phyloP scores from a whole-genome alignment of 257 asterid species.

The Echites panduratus region DNA sequence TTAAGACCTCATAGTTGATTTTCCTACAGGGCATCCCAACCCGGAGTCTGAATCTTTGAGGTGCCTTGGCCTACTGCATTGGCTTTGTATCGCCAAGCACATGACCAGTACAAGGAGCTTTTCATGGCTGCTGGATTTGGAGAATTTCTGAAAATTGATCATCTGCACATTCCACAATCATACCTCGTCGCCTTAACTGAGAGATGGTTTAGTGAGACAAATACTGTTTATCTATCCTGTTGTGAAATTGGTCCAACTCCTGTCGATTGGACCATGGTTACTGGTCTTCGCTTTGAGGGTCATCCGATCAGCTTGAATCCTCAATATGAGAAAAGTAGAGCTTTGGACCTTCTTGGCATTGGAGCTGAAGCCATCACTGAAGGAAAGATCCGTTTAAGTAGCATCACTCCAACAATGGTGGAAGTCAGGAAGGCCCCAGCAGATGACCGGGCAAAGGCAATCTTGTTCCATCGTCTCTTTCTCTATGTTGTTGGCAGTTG shows the following conservation, averaged over 20 bases:
- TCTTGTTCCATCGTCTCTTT: constrained; percentile 15
- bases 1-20: not conserved
- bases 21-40: constrained; percentile 14
- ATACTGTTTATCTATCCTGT: constrained; percentile 16
- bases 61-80: constrained; percentile 21
- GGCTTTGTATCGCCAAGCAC: constrained; percentile 14
- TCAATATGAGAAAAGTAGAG: constrained; percentile 11
- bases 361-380: constrained; percentile 12
- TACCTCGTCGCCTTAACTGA: constrained; percentile 18
- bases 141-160: constrained; percentile 11
- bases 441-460: constrained; percentile 15
- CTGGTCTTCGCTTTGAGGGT: constrained; percentile 11
- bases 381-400: constrained; percentile 21
- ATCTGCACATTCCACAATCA: constrained; percentile 17
- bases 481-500: constrained; percentile 17
- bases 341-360: constrained; percentile 18
- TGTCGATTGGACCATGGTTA: constrained; percentile 17
- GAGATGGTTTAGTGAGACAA: constrained; percentile 19
- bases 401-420: constrained; percentile 15
- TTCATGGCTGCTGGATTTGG: constrained; percentile 16
- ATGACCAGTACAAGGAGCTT: constrained; percentile 18
- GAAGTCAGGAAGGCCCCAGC: constrained; percentile 16
- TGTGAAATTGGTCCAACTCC: constrained; percentile 19
- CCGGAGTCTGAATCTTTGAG: constrained; percentile 18
- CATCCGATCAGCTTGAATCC: constrained; percentile 10